Evolutionary conservation across 345 rosid genomes (phyloP), one percentile per base, ranked within the genome.

Genomic region (Gynandropsis gynandra): DNA sequence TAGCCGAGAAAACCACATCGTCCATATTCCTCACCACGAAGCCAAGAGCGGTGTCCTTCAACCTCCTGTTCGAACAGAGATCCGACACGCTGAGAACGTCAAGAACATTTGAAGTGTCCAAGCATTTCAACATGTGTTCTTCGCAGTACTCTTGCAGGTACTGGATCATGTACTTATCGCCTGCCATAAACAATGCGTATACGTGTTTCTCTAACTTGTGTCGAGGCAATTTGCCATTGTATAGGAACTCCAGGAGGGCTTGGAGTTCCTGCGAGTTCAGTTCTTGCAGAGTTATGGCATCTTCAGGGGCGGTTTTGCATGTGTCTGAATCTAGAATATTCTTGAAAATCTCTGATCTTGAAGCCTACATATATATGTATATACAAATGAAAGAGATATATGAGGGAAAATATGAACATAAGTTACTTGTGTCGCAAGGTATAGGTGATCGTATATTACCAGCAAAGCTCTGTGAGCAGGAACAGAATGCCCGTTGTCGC

Each of bases 321-420:
- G 51, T 33, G 27, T 83, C 95, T 8, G 90, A 74, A 58, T 76
- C 83, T 13, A 90, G 51, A 74, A 81, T 72, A 54, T 80, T 77
- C 66, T 74, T 83, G 55, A 89, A 89, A 47, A 89, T 79, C 60
- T 72, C 83, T 10, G 96, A 89, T 73, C 85, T 86, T 42, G 87
- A 73, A 43, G 96, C 94, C 96, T 86, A 39, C 21, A 48, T 16
- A 62, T 29, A 39, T 32, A 42, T 0, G 4, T 34, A 33, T 31
- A 3, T 11, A 40, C 29, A 49, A 33, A 43, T 10, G 44, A 15
- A 16, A n/a, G n/a, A n/a, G n/a, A 29, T 41, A 20, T 27, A 44
- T 0, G 44, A 35, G 5, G 20, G 11, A 0, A 9, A 12, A 20
- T n/a, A n/a, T n/a, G 2, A 1, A 9, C 8, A 3, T 8, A 16